phyloP scores from a whole-genome alignment of 106 monocot genomes.

The Vanilla planifolia region DNA sequence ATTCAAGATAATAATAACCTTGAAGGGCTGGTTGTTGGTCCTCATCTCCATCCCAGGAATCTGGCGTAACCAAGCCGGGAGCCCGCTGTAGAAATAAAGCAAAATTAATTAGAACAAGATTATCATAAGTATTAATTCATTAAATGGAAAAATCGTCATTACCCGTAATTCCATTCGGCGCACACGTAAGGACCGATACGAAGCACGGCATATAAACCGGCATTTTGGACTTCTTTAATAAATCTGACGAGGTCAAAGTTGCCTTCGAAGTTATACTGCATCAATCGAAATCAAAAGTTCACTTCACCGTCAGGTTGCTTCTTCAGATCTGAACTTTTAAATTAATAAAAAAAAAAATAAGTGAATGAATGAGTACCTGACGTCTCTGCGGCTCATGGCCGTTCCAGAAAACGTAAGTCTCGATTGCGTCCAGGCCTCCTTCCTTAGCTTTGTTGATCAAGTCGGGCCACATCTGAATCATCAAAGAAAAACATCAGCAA shows the following conservation, averaged over 20 bases:
- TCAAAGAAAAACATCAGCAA: neutral
- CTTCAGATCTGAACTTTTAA: too few species aligned
- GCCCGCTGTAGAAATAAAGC: slow-evolving; percentile 26
- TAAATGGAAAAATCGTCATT: neutral
- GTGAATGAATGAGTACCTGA: slow-evolving; percentile 12
- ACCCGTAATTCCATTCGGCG: slow-evolving; percentile 65
- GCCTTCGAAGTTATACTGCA: slow-evolving; percentile 41
- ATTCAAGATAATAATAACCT: slow-evolving; percentile 28
- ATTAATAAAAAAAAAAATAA: too few species aligned
- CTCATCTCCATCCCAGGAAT: slow-evolving; percentile 32
- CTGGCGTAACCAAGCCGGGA: slow-evolving; percentile 44
- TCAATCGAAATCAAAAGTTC: neutral
- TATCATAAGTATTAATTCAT: neutral
- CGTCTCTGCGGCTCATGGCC: slow-evolving; percentile 23
- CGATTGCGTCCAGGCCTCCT: slow-evolving; percentile 8
- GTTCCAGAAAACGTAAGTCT: slow-evolving; percentile 54
- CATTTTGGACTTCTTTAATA: slow-evolving; percentile 32
- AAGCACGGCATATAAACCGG: slow-evolving; percentile 35
- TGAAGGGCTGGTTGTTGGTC: slow-evolving; percentile 20
- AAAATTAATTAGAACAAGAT: too few species aligned
- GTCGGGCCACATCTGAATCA: neutral
- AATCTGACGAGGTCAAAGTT: slow-evolving; percentile 42
- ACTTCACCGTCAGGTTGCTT: too few species aligned
- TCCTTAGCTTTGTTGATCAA: neutral
- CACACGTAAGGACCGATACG: slow-evolving; percentile 55